These are phyloP conservation scores for Rutstroemia sp. DNA, from an alignment of 2,329 filamentous ascomycete genomes.

Conservation along the genomic window DNA sequence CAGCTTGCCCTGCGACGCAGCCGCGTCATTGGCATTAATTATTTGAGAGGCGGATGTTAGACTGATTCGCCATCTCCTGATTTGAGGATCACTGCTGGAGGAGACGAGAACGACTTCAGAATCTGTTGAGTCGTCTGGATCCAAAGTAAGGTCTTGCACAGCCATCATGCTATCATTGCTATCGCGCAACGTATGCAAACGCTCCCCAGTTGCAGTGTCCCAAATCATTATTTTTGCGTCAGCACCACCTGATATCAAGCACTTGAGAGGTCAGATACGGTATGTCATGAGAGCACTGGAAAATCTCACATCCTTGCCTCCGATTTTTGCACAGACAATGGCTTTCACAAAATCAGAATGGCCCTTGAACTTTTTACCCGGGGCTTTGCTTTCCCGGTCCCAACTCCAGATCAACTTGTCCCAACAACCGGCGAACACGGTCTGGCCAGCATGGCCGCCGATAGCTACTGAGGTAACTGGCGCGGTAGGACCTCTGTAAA, in stretches of 20 bases:
- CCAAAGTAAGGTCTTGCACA: constrained; percentile 70
- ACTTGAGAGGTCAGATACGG: constrained; percentile 14
- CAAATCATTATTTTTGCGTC: constrained; percentile 80
- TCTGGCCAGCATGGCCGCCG: constrained; percentile 46
- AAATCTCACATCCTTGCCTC: constrained; percentile 44
- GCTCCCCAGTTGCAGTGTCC: constrained; percentile 60
- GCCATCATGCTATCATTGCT: constrained; percentile 64
- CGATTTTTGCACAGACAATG: constrained; percentile 54
- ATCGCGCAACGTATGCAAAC: constrained; percentile 72
- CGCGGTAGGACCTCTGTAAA: constrained; percentile 67
- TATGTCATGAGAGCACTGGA: background rate
- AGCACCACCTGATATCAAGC: constrained; percentile 66
- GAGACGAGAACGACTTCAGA: constrained; percentile 59
- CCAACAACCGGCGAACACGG: constrained; percentile 84
- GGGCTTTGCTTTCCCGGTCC: constrained; percentile 51
- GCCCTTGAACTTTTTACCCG: constrained; percentile 57
- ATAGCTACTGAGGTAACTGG: constrained; percentile 74
- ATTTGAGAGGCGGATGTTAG: constrained; percentile 47
- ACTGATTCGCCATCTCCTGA: constrained; percentile 67
- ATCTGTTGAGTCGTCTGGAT: constrained; percentile 51
- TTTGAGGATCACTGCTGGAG: constrained; percentile 72
- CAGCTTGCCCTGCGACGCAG: constrained; percentile 17
- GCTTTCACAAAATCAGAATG: constrained; percentile 91
- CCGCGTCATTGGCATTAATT: constrained; percentile 32
- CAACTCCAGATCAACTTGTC: constrained; percentile 89